Base-by-base conservation (phyloP, 345 rosid genomes). In the Camelina laxa region DNA sequence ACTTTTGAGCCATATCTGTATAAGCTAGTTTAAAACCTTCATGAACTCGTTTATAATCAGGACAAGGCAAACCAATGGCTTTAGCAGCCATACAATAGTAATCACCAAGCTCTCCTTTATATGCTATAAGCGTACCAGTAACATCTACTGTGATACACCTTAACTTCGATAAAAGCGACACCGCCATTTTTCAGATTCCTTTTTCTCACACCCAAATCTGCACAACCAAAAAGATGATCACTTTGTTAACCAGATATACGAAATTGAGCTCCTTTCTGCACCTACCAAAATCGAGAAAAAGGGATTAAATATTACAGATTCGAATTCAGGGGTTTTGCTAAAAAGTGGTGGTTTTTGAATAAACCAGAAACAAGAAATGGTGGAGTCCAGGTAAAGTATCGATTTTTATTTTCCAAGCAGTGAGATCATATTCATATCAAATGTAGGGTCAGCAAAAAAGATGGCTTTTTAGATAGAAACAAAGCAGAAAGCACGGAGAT, bases 11-110 rank as follows among this genome's bases (percentile, higher is more conserved):
- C 97, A 92, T 95, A 16, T 92, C 96, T 20, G 90, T 83, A 38
- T 95, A 95, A 45, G 99, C 97, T 74, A 86, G 69, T 68, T 92
- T 90, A 75, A 95, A 95, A 68, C 99, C 97, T 83, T 89, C 87
- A 60, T 95, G 99, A 49, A 95, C 79, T 0, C 96, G 86, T 72
- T 89, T 90, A 66, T 95, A 95, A 79, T 95, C 97, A 20, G 99
- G 99, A 80, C 99, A 95, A 22, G 96, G 96, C 35, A 85, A 81
- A 57, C 99, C 99, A 65, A 81, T 84, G 17, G 99, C 81, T 83
- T 95, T 95, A 72, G 99, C 97, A 54, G 97, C 99, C 99, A 95
- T 95, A 82, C 99, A 95, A 56, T 92, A 95, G 83, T 92, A 95
- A 83, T 95, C 97, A 65, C 99, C 99, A 65, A 95, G 97, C 80